Evolutionary conservation across 2,329 filamentous ascomycete genomes (phyloP).

Genomic region (Didymellaceae sp.): DNA sequence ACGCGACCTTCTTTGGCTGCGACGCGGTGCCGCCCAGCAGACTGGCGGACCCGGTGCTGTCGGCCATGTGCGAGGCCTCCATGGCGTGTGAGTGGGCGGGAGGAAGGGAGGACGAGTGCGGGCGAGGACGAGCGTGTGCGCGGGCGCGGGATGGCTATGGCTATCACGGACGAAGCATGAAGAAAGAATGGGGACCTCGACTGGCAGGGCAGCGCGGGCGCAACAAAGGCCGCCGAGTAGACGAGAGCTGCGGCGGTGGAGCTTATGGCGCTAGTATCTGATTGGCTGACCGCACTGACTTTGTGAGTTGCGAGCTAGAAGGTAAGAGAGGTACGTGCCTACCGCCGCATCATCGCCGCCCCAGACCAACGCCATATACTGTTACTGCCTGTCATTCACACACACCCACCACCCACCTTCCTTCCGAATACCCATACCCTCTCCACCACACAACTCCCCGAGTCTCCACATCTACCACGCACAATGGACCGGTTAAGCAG

Average conservation of each 20-base stretch:
- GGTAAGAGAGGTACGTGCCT: neutral
- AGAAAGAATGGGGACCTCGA: constrained; percentile 1
- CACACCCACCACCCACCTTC: constrained; percentile 3
- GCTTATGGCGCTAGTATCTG: neutral
- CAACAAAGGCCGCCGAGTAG: constrained; percentile 9
- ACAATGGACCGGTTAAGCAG: constrained; percentile 90
- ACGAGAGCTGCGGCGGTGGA: constrained; percentile 7
- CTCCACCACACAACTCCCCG: too few species aligned
- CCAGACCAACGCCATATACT: constrained; percentile 1
- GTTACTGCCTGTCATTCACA: neutral
- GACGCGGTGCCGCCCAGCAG: constrained; percentile 33
- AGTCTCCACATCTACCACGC: neutral
- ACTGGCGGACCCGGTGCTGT: constrained; percentile 15
- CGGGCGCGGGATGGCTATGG: too few species aligned
- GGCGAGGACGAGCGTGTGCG: neutral
- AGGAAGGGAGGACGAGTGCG: neutral
- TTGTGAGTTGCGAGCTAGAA: too few species aligned
- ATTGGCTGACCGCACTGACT: too few species aligned
- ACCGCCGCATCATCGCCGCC: constrained; percentile 7
- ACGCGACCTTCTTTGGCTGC: constrained; percentile 79
- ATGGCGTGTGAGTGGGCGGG: constrained; percentile 10
- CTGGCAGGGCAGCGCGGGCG: constrained; percentile 7
- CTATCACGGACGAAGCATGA: constrained; percentile 3
- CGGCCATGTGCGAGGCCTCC: constrained; percentile 26
- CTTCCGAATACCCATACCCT: too few species aligned